Conservation (phyloP, 345 rosid genomes). For the Sonneratia alba region DNA sequence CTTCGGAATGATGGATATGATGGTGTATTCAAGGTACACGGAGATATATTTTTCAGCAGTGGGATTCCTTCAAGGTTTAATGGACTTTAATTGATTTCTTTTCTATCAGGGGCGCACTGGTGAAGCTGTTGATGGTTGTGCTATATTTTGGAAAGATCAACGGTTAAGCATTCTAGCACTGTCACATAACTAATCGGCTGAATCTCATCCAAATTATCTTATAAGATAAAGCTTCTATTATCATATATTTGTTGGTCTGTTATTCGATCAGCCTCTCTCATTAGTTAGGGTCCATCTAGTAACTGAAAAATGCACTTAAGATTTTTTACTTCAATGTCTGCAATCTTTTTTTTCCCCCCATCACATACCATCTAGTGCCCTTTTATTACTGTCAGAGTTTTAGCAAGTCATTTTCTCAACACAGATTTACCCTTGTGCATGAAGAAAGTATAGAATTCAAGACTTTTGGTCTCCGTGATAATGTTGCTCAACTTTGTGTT, state of each 20-base stretch:
- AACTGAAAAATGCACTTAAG: neutral
- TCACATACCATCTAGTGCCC: neutral
- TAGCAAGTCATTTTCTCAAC: slow-evolving; percentile 26
- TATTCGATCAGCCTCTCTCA: neutral
- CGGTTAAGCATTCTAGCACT: slow-evolving; percentile 31
- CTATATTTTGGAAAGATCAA: slow-evolving; percentile 70
- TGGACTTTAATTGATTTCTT: slow-evolving; percentile 10
- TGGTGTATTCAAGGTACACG: slow-evolving; percentile 67
- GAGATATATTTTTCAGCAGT: neutral
- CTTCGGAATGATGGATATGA: slow-evolving; percentile 53
- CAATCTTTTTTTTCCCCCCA: no score
- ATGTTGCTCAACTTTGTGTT: slow-evolving; percentile 90
- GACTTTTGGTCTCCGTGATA: slow-evolving; percentile 73
- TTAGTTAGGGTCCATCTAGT: no score
- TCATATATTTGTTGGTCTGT: neutral
- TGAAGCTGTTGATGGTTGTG: slow-evolving; percentile 79
- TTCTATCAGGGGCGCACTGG: slow-evolving; percentile 68
- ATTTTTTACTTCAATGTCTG: neutral
- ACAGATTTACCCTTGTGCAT: slow-evolving; percentile 73
- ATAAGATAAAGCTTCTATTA: neutral
- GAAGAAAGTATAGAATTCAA: slow-evolving; percentile 76
- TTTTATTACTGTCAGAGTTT: slow-evolving; percentile 2
- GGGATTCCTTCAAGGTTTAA: neutral
- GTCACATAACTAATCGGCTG: neutral
- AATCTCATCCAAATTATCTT: neutral